phyloP scores from a whole-genome alignment of 2,329 filamentous ascomycete genomes.

The Diatrype stigma region DNA sequence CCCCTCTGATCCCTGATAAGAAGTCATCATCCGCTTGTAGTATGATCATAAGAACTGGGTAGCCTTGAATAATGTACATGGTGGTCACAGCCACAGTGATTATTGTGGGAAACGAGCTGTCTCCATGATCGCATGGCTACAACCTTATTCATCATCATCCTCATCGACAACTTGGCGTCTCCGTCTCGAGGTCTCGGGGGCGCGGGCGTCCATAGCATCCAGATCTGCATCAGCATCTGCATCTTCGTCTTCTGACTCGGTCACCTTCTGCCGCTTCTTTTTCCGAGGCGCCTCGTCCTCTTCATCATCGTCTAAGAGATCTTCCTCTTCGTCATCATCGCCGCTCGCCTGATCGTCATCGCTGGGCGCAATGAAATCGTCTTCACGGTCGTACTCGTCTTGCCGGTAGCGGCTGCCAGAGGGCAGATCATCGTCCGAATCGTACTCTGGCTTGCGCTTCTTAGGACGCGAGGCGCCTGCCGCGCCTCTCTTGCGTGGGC shows the following conservation, averaged over 20 bases:
- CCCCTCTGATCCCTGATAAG: no score
- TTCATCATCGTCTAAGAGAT: constrained; percentile 46
- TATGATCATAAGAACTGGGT: no score
- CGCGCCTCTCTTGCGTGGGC: constrained; percentile 50
- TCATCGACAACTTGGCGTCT: constrained; percentile 58
- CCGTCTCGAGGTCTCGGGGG: constrained; percentile 37
- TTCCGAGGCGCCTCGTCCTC: constrained; percentile 40
- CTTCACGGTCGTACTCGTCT: constrained; percentile 75
- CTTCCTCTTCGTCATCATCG: constrained; percentile 59
- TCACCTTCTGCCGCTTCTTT: constrained; percentile 52
- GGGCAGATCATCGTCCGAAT: constrained; percentile 71
- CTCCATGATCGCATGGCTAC: no score
- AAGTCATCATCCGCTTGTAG: no score
- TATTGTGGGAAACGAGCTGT: no score
- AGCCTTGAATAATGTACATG: no score
- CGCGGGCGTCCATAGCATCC: constrained; percentile 42
- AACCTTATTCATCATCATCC: constrained; percentile 45
- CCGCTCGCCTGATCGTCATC: constrained; percentile 60
- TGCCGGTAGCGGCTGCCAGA: constrained; percentile 53
- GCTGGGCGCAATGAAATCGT: constrained; percentile 73
- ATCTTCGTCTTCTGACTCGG: constrained; percentile 35
- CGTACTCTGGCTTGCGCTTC: constrained; percentile 60
- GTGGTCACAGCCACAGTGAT: no score
- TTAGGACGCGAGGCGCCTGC: constrained; percentile 47
- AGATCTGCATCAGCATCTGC: constrained; percentile 49